Evolutionary conservation across 2,329 filamentous ascomycete genomes (phyloP), one percentile per base, ranked within the genome.

Genomic region (Penicillium thymicola): DNA sequence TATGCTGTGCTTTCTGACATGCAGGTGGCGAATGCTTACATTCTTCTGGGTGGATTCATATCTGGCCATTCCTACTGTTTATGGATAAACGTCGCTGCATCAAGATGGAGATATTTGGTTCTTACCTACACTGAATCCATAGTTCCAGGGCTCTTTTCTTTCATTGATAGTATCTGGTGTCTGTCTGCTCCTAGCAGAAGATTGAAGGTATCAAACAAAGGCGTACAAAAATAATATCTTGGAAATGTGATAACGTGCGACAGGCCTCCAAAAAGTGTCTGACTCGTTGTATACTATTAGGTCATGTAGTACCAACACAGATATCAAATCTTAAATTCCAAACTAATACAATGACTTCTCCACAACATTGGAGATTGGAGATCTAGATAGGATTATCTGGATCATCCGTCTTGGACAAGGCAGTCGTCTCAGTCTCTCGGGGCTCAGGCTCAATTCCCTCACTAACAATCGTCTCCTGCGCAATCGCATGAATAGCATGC

Each of bases 401-500:
- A 42, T 62, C 45, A 49, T 54, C 56, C 32, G 36, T 55, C 51
- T 65, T 64, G 9, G 54, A 49, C 14, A 50, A 23, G 14, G 44
- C 48, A n/a, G 38, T 40, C 5, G 30, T 42, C 13, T 58, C 54
- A 2, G 42, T 21, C n/a, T 18, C 56, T 21, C 42, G 53, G 11
- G 23, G 7, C 28, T 60, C 60, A 0, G 66, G 55, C 50, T 61
- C 62, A 23, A 65, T 51, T 8, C 65, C 66, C 48, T 69, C 66
- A 58, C 63, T 63, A 13, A 69, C 53, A 21, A 68, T 58, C 14
- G 57, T 37, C 44, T 64, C 60, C 56, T 62, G 61, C 47, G 63
- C 53, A 49, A 67, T 51, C 18, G 60, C 53, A 55, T 72, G 68
- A 45, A 74, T 68, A 11, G 67, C 67, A 71, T 85, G 82, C 62